A percentile compares a stretch with the other conserved stretches of the same genome.
These are phyloP conservation scores for Hyphopichia fennica DNA, from an alignment of 1,139 yeast species.

Conservation along the genomic window DNA sequence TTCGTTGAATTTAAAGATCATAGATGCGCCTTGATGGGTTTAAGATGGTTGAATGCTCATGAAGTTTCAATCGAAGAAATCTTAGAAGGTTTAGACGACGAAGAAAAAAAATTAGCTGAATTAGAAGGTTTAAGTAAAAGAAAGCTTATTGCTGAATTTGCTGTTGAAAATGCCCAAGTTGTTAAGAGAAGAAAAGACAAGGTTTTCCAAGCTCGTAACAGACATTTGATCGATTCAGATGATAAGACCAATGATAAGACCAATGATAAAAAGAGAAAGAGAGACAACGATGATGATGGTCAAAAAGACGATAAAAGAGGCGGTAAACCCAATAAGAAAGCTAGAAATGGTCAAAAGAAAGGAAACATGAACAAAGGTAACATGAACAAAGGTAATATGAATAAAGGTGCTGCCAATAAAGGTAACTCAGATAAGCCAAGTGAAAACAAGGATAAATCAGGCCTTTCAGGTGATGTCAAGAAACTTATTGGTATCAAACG, in stretches of 20 bases:
- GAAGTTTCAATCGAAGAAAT: slow-evolving; percentile 73
- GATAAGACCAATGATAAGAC: slow-evolving; percentile 14
- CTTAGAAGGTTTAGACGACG: slow-evolving; percentile 68
- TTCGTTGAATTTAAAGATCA: slow-evolving; percentile 93
- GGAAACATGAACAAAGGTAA: slow-evolving; percentile 53
- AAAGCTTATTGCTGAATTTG: slow-evolving; percentile 89
- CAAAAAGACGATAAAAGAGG: not conserved
- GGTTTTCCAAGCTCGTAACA: slow-evolving; percentile 46
- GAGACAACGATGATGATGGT: slow-evolving; percentile 20
- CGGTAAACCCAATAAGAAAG: slow-evolving; percentile 13
- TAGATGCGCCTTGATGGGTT: slow-evolving; percentile 90
- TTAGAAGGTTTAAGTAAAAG: slow-evolving; percentile 61
- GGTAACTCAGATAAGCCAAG: slow-evolving; percentile 14
- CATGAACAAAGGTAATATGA: slow-evolving; percentile 49
- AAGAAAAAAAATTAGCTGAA: slow-evolving; percentile 56
- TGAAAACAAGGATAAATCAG: slow-evolving; percentile 31
- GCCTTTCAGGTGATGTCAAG: slow-evolving; percentile 54
- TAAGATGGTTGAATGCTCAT: slow-evolving; percentile 96
- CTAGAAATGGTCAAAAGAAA: slow-evolving; percentile 32
- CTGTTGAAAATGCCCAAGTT: slow-evolving; percentile 91
- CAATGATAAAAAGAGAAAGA: slow-evolving; percentile 21
- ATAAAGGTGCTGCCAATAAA: slow-evolving; percentile 34
- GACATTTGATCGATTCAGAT: slow-evolving; percentile 17
- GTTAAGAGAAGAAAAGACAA: slow-evolving; percentile 85
- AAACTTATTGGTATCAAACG: slow-evolving; percentile 69